phyloP scores from a whole-genome alignment of 805 yeast species.

The Lachancea thermotolerans region DNA sequence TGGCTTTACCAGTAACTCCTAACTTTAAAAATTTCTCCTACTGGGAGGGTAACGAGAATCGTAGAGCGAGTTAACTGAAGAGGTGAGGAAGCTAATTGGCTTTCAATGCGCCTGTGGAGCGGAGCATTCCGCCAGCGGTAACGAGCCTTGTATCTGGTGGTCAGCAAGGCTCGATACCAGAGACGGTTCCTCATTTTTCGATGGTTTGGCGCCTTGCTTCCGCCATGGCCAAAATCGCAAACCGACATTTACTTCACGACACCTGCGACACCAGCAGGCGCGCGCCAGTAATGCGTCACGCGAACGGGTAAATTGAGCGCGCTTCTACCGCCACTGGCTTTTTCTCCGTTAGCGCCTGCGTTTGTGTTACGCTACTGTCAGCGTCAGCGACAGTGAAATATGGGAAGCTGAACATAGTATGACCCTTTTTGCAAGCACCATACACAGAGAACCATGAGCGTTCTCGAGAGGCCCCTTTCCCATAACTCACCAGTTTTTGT shows the following conservation, averaged over 20 bases:
- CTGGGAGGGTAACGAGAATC: neutral
- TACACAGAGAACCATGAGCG: neutral
- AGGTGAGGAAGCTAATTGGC: neutral
- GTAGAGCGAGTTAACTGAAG: neutral
- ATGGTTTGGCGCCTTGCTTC: too few species aligned
- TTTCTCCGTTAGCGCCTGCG: too few species aligned
- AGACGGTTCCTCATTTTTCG: too few species aligned
- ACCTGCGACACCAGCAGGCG: too few species aligned
- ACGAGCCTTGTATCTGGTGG: too few species aligned
- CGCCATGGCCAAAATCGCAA: too few species aligned
- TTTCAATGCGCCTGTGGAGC: neutral
- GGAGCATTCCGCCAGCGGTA: neutral
- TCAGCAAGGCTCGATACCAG: too few species aligned
- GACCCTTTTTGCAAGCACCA: neutral
- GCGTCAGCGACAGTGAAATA: neutral
- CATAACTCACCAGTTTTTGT: neutral
- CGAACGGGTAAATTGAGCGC: too few species aligned
- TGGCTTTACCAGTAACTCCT: neutral
- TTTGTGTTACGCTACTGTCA: neutral
- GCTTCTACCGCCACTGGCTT: too few species aligned
- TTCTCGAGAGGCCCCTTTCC: constrained; percentile 2
- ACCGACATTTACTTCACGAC: too few species aligned
- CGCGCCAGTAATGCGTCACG: too few species aligned
- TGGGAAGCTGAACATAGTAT: neutral
- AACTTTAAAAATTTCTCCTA: neutral